Conservation (phyloP, 495 filamentous ascomycete species). For the Podospora pseudoanserina region DNA sequence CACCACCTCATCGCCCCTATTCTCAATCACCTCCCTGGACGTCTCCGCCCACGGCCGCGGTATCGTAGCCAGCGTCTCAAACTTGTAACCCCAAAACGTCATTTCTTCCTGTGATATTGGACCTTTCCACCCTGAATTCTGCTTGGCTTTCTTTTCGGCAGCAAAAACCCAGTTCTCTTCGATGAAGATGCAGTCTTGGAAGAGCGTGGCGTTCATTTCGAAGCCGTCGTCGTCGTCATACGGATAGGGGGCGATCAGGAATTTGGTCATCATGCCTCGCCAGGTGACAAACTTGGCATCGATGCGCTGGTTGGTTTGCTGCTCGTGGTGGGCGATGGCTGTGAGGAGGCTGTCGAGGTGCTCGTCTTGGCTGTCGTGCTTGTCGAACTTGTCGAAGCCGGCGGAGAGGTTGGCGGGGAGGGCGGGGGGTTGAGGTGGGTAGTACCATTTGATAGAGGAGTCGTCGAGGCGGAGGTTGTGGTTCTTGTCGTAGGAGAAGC, state of each 20-base stretch:
- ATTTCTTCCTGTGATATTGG: slow-evolving; percentile 40
- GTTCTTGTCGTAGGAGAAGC: slow-evolving; percentile 84
- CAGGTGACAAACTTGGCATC: slow-evolving; percentile 85
- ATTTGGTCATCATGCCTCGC: slow-evolving; percentile 99
- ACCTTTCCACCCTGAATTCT: slow-evolving; percentile 55
- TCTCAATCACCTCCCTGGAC: slow-evolving; percentile 71
- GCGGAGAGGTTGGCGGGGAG: slow-evolving; percentile 62
- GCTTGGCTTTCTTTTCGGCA: slow-evolving; percentile 52
- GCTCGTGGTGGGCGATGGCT: slow-evolving; percentile 69
- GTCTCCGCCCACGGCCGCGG: slow-evolving; percentile 67
- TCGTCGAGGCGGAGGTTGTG: slow-evolving; percentile 73
- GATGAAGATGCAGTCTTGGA: slow-evolving; percentile 87
- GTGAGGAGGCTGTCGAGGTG: slow-evolving; percentile 82
- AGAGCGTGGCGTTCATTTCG: slow-evolving; percentile 91
- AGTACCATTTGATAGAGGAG: slow-evolving; percentile 81
- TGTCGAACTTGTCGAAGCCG: slow-evolving; percentile 79
- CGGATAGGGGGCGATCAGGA: slow-evolving; percentile 72
- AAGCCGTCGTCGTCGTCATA: slow-evolving; percentile 71
- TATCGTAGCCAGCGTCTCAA: slow-evolving; percentile 79
- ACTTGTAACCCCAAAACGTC: slow-evolving; percentile 83
- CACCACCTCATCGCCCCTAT: slow-evolving; percentile 63
- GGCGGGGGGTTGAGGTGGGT: slow-evolving; percentile 52
- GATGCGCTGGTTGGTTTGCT: slow-evolving; percentile 58
- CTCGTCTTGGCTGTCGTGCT: slow-evolving; percentile 75
- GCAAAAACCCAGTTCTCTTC: slow-evolving; percentile 82